These are phyloP conservation scores for Coemansia reversa DNA, from an alignment of 192 early-diverging fungal genomes.

Conservation along the genomic window DNA sequence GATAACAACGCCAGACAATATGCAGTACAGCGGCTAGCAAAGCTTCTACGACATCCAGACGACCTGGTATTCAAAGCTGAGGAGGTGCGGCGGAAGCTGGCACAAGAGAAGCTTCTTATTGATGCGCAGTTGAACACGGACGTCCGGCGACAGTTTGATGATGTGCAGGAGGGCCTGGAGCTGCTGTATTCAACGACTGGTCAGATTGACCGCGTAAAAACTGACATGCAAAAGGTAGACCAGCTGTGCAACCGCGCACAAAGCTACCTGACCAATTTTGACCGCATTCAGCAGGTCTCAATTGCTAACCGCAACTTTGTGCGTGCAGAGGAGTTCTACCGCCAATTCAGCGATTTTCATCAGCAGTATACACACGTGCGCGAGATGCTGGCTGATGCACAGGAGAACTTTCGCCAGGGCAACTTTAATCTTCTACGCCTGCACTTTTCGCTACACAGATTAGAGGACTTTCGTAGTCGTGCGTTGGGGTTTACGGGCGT, in stretches of 20 bases:
- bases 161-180: constrained; percentile 85
- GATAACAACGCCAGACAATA: constrained; percentile 62
- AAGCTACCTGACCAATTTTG: constrained; percentile 86
- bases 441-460: constrained; percentile 83
- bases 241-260: constrained; percentile 80
- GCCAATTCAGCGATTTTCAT: constrained; percentile 86
- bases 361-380: constrained; percentile 72
- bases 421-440: constrained; percentile 76
- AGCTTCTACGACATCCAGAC: constrained; percentile 90
- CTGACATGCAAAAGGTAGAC: constrained; percentile 83
- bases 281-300: constrained; percentile 90
- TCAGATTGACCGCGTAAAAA: constrained; percentile 63
- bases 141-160: constrained; percentile 89
- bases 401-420: constrained; percentile 44
- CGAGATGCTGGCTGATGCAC: constrained; percentile 67
- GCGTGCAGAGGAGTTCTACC: constrained; percentile 79
- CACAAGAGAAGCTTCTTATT: constrained; percentile 84
- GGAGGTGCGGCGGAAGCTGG: constrained; percentile 76
- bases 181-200: constrained; percentile 63
- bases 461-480: constrained; percentile 86
- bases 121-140: constrained; percentile 96
- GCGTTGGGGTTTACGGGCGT: constrained; percentile 75
- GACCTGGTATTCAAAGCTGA: constrained; percentile 86
- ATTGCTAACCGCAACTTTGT: constrained; percentile 94
- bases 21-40: constrained; percentile 66